These are phyloP conservation scores for Curvularia lunata DNA, from an alignment of 2,329 filamentous ascomycete species.

Conservation along the genomic window DNA sequence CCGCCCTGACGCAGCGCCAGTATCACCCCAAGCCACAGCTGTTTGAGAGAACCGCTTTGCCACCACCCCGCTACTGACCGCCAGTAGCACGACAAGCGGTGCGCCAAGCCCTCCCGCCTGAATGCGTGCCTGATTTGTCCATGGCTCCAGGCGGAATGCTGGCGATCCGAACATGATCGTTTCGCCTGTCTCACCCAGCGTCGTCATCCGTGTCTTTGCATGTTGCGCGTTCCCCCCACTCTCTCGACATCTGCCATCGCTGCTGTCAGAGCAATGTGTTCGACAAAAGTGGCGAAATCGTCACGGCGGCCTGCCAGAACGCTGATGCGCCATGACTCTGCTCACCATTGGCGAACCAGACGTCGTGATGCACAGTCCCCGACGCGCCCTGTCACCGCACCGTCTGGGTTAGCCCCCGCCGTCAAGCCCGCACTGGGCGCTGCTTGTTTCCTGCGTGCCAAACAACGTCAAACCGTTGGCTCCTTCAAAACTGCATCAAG, in stretches of 20 bases:
- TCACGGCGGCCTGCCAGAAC: background rate
- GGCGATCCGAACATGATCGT: conserved; percentile 40
- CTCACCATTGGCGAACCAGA: background rate
- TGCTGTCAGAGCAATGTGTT: background rate
- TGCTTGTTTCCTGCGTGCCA: conserved; percentile 48
- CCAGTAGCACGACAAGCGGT: conserved; percentile 27
- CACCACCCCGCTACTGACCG: conserved; percentile 32
- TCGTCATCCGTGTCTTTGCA: conserved; percentile 28
- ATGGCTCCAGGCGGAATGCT: conserved; percentile 45
- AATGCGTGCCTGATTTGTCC: conserved; percentile 34
- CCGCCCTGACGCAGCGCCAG: conserved; percentile 40
- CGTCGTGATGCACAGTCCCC: conserved; percentile 37
- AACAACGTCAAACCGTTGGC: conserved; percentile 50
- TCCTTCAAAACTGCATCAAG: conserved; percentile 46
- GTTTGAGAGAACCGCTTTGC: conserved; percentile 42
- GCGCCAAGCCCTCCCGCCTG: conserved; percentile 36
- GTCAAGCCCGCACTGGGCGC: conserved; percentile 37
- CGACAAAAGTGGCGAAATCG: background rate
- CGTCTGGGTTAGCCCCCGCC: conserved; percentile 46
- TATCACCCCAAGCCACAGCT: conserved; percentile 39
- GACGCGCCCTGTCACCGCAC: conserved; percentile 36
- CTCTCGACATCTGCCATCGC: background rate
- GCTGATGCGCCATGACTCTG: background rate
- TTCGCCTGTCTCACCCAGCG: conserved; percentile 46
- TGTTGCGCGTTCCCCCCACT: conserved; percentile 28